Evolutionary conservation across 2,329 filamentous ascomycete species (phyloP), one percentile per base, ranked within the genome.

Genomic region (Ampelomyces quisqualis): DNA sequence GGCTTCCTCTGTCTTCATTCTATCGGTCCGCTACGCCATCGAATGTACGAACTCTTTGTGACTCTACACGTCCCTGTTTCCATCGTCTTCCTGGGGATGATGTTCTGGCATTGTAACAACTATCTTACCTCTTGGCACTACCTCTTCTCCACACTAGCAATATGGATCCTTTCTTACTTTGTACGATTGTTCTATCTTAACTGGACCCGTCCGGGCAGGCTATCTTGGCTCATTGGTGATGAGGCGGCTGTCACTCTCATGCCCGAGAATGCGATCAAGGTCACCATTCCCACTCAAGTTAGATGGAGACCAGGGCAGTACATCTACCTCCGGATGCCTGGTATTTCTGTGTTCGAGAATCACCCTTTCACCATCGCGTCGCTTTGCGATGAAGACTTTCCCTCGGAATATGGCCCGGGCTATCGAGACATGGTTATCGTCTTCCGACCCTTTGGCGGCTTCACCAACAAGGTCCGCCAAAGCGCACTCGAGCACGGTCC

Each of bases 61-160:
- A 68, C 85, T 20, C 72, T 95, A 3, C 91, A 97, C 62, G 80
- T 90, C 0, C 90, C 91, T 0, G 85, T 89, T 7, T 85, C 88
- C 0, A 79, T 90, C 26, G 73, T 87, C 10, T 95, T 93, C 60
- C 73, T 96, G 5, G 90, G 78, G 1, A 79, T 95, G 64, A 77
- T 97, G 19, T 95, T 97, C 71, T 97, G 91, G 91, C 91, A 97
- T 68, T 93, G 88, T 58, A 86, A 90, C 69, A 95, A 96, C 69
- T 95, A 87, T 55, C 78, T 96, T 24, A 84, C 84, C 39, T 95
- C 90, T 0, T 96, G 90, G 90, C 76, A 81, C 60, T 97, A 96
- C 60, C 79, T 97, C 2, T 94, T 81, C 59, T 82, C 88, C 2
- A 93, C 88, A 0, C 69, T 90, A 17, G 86, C 73, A 29, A 88